Base-by-base conservation (phyloP, 495 filamentous ascomycete species). In the Stereocaulon alpinum region DNA sequence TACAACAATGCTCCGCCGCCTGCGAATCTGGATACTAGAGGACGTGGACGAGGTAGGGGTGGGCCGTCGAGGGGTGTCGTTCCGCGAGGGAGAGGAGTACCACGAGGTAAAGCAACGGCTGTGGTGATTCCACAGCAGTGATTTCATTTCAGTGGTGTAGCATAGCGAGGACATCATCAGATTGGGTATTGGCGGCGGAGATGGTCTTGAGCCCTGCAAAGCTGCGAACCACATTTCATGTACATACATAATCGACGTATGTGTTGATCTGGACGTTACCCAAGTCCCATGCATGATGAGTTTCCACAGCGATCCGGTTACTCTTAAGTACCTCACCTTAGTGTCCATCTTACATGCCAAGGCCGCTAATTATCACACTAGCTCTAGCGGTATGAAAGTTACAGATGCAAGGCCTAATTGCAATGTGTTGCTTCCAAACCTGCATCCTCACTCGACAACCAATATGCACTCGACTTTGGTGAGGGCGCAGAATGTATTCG, bases 401-500 rank as follows among this genome's bases (percentile, higher is more conserved):
- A 57, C 12, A 32, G 15, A 5, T 42, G 30, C 14, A 12, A 18
- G 30, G 29, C 7, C 7, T 18, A 42, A 20, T 47, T 51, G 48
- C 57, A 45, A 59, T 37, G 48, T 44, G 32, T 27, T 59, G 20
- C 24, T 15, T 14, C 6, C 22, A 11, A 6, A 40, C 7, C 40
- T n/a, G 15, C n/a, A 15, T 50, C 14, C 12, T 9, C n/a, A 14
- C 51, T 57, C 29, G 40, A 37, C 40, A 29, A 3, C 48, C 74
- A 79, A 60, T 61, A 97, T 98, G 93, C 87, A 97, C 73, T 91
- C 90, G 65, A 80, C 85, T 22, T 70, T 92, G 32, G 88, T 86
- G 41, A 86, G 93, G 61, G 71, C 82, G 58, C 93, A 98, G 73
- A 91, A 91, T 75, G 85, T 91, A 64, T 98, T 98, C 72, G 90